Evolutionary conservation across 2,329 filamentous ascomycete genomes (phyloP).

Genomic region (Fusarium bulbicola): DNA sequence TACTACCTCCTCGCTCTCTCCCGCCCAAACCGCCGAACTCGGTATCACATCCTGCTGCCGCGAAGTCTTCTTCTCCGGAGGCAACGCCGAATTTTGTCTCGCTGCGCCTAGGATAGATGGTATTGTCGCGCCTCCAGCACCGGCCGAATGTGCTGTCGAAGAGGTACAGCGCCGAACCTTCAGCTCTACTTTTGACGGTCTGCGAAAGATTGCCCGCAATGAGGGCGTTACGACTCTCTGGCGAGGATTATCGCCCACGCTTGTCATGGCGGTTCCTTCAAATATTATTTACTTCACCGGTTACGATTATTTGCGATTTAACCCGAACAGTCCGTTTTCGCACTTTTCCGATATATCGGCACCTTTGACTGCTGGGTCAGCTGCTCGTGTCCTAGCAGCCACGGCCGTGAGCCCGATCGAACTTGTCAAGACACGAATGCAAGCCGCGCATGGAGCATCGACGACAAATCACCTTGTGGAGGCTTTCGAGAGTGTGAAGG

Average conservation of each 20-base stretch:
- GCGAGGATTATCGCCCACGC: slow-evolving; percentile 91
- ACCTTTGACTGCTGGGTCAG: slow-evolving; percentile 81
- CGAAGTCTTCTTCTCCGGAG: slow-evolving; percentile 96
- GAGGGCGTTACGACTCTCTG: slow-evolving; percentile 89
- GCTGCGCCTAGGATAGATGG: slow-evolving; percentile 68
- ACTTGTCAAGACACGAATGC: slow-evolving; percentile 91
- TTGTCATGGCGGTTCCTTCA: slow-evolving; percentile 91
- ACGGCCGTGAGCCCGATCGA: slow-evolving; percentile 89
- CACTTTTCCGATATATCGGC: slow-evolving; percentile 74
- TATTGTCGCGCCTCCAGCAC: slow-evolving; percentile 54
- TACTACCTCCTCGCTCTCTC: slow-evolving; percentile 67
- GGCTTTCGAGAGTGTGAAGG: slow-evolving; percentile 77
- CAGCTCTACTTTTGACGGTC: slow-evolving; percentile 88
- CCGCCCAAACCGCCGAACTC: slow-evolving; percentile 79
- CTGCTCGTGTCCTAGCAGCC: slow-evolving; percentile 82
- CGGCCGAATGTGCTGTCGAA: slow-evolving; percentile 83
- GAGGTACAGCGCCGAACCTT: slow-evolving; percentile 85
- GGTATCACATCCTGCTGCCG: slow-evolving; percentile 95
- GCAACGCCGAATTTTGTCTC: slow-evolving; percentile 82
- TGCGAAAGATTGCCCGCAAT: slow-evolving; percentile 93
- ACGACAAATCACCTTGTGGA: slow-evolving; percentile 77
- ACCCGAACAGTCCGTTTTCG: slow-evolving; percentile 75
- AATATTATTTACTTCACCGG: slow-evolving; percentile 99
- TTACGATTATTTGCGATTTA: slow-evolving; percentile 91
- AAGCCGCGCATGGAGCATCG: slow-evolving; percentile 72